Percentiles rank a stretch among this genome's conserved stretches.
phyloP scores from a whole-genome alignment of 2,329 filamentous ascomycete species.

The Exophiala sp. region DNA sequence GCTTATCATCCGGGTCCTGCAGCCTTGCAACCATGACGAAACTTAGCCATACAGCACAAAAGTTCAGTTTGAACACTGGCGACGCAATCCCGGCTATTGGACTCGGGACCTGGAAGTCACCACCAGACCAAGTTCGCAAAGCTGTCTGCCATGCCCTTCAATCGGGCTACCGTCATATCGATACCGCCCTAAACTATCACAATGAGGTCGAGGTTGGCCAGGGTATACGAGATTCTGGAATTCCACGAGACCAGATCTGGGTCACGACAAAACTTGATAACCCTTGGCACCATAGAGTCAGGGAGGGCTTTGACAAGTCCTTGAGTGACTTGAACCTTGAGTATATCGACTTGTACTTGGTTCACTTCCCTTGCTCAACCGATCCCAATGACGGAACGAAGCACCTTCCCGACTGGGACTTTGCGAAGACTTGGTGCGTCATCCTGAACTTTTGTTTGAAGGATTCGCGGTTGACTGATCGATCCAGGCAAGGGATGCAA shows the following conservation, averaged over 20 bases:
- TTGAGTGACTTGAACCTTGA: slow-evolving; percentile 60
- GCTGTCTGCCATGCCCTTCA: slow-evolving; percentile 50
- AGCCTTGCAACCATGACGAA: slow-evolving; percentile 3
- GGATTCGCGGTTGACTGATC: background rate
- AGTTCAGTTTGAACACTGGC: slow-evolving; percentile 31
- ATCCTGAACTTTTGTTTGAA: background rate
- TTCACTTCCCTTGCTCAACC: slow-evolving; percentile 41
- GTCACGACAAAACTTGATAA: slow-evolving; percentile 84
- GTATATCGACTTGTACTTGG: slow-evolving; percentile 64
- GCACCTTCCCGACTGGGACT: slow-evolving; percentile 42
- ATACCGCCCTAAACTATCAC: slow-evolving; percentile 53
- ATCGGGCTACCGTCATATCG: slow-evolving; percentile 53
- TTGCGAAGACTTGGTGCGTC: slow-evolving; percentile 34
- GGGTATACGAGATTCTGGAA: slow-evolving; percentile 69
- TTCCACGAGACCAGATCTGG: slow-evolving; percentile 76
- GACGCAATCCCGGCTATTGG: slow-evolving; percentile 32
- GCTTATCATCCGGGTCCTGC: no score
- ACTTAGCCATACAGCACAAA: slow-evolving; percentile 14
- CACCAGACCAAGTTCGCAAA: slow-evolving; percentile 20
- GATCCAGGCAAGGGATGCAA: slow-evolving; percentile 60
- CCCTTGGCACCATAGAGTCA: slow-evolving; percentile 31
- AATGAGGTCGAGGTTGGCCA: slow-evolving; percentile 82
- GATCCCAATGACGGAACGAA: slow-evolving; percentile 16
- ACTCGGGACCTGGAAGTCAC: slow-evolving; percentile 31
- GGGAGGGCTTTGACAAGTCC: slow-evolving; percentile 52